Conservation (phyloP, 495 filamentous ascomycete genomes). For the Aspergillus campestris region DNA sequence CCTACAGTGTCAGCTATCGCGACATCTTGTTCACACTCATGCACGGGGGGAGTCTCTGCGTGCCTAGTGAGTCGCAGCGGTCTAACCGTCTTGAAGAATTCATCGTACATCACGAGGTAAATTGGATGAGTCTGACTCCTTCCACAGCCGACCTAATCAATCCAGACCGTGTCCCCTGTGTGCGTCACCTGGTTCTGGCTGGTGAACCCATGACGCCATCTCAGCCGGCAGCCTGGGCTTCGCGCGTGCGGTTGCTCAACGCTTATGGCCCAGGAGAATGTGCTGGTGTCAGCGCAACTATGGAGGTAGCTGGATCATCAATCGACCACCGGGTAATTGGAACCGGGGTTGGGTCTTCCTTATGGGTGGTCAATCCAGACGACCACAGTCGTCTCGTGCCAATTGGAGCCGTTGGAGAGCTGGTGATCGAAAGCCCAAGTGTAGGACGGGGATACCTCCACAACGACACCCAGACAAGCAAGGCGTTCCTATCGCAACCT, state of each 20-base stretch:
- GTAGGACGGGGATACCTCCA: conserved; percentile 43
- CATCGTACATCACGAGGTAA: too few relatives aligned
- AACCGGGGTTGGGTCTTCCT: background rate
- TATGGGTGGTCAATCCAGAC: conserved; percentile 15
- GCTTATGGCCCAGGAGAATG: conserved; percentile 19
- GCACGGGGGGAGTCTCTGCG: too few relatives aligned
- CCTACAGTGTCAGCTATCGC: conserved; percentile 5
- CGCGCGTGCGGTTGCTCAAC: conserved; percentile 8
- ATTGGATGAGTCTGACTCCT: too few relatives aligned
- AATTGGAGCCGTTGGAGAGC: conserved; percentile 44
- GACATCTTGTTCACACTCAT: too few relatives aligned
- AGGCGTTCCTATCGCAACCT: background rate
- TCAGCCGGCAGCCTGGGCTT: conserved; percentile 3
- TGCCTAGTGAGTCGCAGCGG: too few relatives aligned
- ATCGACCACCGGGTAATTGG: background rate
- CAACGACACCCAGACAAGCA: background rate
- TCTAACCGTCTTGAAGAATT: too few relatives aligned
- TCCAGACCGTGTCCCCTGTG: conserved; percentile 18
- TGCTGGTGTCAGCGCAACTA: background rate
- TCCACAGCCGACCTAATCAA: too few relatives aligned
- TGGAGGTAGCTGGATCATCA: background rate
- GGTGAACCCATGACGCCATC: conserved; percentile 5
- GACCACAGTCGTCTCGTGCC: conserved; percentile 39
- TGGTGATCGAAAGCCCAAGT: conserved; percentile 43
- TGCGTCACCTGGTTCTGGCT: conserved; percentile 2